phyloP scores from a whole-genome alignment of 73 alveolate genomes.

The Paramecium caudatum region DNA sequence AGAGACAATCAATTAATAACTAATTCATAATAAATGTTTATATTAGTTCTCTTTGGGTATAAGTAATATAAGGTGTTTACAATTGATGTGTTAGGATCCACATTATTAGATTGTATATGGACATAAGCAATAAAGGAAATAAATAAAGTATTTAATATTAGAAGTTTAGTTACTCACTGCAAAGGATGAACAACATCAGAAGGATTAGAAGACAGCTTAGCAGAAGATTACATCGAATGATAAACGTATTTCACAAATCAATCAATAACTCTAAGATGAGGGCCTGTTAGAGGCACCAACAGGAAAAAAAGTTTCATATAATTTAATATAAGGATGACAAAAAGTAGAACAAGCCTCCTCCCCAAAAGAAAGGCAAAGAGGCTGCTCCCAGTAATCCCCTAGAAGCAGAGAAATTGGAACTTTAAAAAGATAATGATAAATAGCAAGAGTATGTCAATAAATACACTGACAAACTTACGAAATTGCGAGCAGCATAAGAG shows the following conservation, averaged over 20 bases:
- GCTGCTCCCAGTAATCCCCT: slow-evolving; percentile 72
- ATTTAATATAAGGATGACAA: slow-evolving; percentile 9
- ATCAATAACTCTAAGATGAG: slow-evolving; percentile 57
- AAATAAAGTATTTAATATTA: slow-evolving; percentile 28
- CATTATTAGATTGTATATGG: slow-evolving; percentile 76
- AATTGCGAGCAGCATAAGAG: slow-evolving; percentile 31
- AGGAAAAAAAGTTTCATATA: slow-evolving; percentile 61
- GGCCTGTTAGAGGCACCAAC: slow-evolving; percentile 60
- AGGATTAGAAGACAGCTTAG: slow-evolving; percentile 51
- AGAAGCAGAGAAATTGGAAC: slow-evolving; percentile 72
- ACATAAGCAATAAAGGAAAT: slow-evolving; percentile 69
- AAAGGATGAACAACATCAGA: slow-evolving; percentile 73
- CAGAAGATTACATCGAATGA: slow-evolving; percentile 62
- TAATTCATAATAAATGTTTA: slow-evolving; percentile 63
- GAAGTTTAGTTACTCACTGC: slow-evolving; percentile 39
- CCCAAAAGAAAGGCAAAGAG: slow-evolving; percentile 74
- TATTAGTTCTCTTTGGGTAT: slow-evolving; percentile 73
- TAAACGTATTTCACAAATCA: slow-evolving; percentile 54
- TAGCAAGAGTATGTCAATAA: slow-evolving; percentile 46
- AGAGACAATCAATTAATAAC: neutral
- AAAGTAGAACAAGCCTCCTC: slow-evolving; percentile 74
- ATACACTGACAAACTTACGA: slow-evolving; percentile 64
- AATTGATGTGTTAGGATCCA: slow-evolving; percentile 62
- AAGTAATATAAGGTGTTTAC: slow-evolving; percentile 71
- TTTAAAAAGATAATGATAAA: slow-evolving; percentile 71